Conservation (phyloP, 1,284 basidiomycete species). For the Taiwanofungus camphoratus region DNA sequence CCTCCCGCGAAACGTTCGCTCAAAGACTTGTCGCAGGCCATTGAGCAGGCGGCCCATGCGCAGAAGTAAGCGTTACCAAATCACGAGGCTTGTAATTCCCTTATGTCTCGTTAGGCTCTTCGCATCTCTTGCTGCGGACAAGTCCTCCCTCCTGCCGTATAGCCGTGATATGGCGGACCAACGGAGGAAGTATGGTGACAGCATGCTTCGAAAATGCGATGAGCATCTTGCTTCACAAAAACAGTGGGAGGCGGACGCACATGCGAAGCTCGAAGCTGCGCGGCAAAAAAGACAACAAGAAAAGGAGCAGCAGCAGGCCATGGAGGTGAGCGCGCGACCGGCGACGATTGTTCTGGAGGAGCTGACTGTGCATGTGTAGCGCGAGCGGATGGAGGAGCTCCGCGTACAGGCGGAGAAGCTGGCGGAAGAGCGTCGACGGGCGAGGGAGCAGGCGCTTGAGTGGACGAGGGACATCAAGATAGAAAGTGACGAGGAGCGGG, state of each 20-base stretch:
- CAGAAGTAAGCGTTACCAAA: slow-evolving; percentile 58
- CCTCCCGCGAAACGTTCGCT: slow-evolving; percentile 72
- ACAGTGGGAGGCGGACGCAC: slow-evolving; percentile 68
- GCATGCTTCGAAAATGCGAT: slow-evolving; percentile 73
- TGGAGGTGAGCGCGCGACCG: slow-evolving; percentile 42
- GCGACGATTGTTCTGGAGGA: slow-evolving; percentile 1
- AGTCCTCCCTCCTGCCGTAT: slow-evolving; percentile 71
- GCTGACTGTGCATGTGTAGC: slow-evolving; percentile 29
- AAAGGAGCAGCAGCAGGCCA: slow-evolving; percentile 48
- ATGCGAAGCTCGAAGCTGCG: slow-evolving; percentile 71
- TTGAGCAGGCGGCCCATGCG: slow-evolving; percentile 81
- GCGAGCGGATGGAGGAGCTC: slow-evolving; percentile 50
- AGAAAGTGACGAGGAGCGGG: slow-evolving; percentile 73
- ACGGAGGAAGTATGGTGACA: slow-evolving; percentile 82
- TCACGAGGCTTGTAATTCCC: neutral
- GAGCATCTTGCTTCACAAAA: slow-evolving; percentile 73
- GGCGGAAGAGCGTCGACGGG: slow-evolving; percentile 66
- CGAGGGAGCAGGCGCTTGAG: slow-evolving; percentile 74
- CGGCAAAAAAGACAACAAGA: slow-evolving; percentile 65
- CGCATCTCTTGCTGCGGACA: slow-evolving; percentile 73
- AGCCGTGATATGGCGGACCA: slow-evolving; percentile 83
- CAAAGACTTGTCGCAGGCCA: slow-evolving; percentile 71
- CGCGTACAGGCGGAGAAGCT: slow-evolving; percentile 61
- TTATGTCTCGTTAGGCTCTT: slow-evolving; percentile 54
- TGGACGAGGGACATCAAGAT: slow-evolving; percentile 65